Evolutionary conservation across 192 early-diverging fungal species (phyloP), one percentile per base, ranked within the genome.

Genomic region (Coemansia sp.): DNA sequence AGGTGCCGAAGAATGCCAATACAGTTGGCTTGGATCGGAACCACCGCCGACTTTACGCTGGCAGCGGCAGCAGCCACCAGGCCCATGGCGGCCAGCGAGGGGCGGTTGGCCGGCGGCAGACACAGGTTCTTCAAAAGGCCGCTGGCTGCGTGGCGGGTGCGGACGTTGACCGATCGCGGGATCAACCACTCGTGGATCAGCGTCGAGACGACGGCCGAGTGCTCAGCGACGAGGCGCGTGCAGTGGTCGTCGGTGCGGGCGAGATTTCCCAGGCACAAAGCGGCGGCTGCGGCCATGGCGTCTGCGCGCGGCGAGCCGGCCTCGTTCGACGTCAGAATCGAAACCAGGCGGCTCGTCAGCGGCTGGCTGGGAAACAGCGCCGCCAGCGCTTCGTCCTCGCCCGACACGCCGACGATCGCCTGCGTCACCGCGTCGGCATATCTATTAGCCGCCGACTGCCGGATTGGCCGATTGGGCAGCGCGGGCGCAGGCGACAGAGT

Each of bases 231-330:
- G 53, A 92, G 72, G 39, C 76, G 80, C 61, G 75, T 68, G 71
- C 91, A 92, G 68, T 91, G 85, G 7, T 66, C 71, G 69, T 92
- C 91, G 61, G 85, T 87, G 64, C 91, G 79, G 40, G 91, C 91
- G 51, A 92, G 72, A 61, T 92, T 92, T 42, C 90, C 91, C 50
- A 92, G 61, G 17, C 85, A 87, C 62, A 90, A 83, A 1, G 85
- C 87, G 1, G 90, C 89, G 4, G 77, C 73, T 0, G 81, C 71
- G 2, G 75, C 79, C 79, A 77, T 67, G 12, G 51, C 62, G 27
- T 68, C 68, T 5, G 61, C 36, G 15, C 44, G 66, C 12, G 40
- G 31, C 19, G 51, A 19, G 17, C 53, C 41, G 38, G 55, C 50
- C 31, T 56, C 62, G 32, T 55, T 65, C 34, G 70, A 19, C 6